Base-by-base conservation (phyloP, 2,329 filamentous ascomycete genomes). In the Geosmithia putterillii region DNA sequence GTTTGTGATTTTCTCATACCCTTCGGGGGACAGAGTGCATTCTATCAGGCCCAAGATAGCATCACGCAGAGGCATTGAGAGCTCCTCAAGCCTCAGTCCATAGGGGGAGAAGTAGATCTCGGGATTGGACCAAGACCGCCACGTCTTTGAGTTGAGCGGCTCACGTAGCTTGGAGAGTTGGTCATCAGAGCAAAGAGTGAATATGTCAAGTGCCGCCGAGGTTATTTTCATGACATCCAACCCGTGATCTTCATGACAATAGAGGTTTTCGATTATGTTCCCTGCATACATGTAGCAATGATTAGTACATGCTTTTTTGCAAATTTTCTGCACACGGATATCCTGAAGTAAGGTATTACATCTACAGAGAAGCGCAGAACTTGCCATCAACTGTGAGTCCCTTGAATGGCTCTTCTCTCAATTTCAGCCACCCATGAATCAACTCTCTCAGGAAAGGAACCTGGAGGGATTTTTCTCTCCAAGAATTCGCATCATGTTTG, bases 101-200 rank as follows among this genome's bases (percentile, higher is more conserved):
- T 82, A 79, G 56, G 76, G 63, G 46, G 73, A 70, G 14, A 85
- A 61, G 2, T 85, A 66, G 50, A 86, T 81, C 55, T 86, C 82
- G 0, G 82, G 82, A 56, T 86, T 86, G 8, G 68, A 69, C 70
- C 70, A 73, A 12, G 77, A 75, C 42, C 82, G 74, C 81, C 81
- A 86, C 54, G 83, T 76, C 17, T 73, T 74, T 3, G 78, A 76
- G 60, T 83, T 76, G 50, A 86, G 67, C 53, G 80, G 74, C 52
- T 79, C 74, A 25, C 59, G 58, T 0, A 80, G 54, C 19, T 63
- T 62, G 17, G 64, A 48, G 35, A 58, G 65, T 50, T 83, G 71
- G 23, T 67, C 60, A 1, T 65, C 56, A 34, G 35, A 25, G 23
- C 23, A 25, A 10, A 25, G 23, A 25, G 6, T 6, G 23, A 25